Percentiles rank a stretch among this genome's conserved stretches.
Evolutionary conservation across 164 flowering plant genomes (phyloP).

Genomic region (grape (Vitis vinifera)): DNA sequence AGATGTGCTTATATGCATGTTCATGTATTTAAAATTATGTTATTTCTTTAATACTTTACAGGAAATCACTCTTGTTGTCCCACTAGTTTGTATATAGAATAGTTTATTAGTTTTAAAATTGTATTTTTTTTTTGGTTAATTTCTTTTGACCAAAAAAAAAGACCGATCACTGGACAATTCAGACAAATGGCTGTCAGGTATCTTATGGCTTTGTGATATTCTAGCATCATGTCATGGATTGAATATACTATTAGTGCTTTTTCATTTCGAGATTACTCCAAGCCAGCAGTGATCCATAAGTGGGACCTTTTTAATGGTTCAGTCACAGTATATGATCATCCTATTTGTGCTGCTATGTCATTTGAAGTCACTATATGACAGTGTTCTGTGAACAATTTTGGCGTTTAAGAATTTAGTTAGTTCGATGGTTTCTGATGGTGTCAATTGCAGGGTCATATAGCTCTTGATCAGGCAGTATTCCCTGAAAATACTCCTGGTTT

Average conservation of each 20-base stretch:
- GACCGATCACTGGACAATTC: too few species aligned
- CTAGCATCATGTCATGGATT: neutral
- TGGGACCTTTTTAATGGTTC: neutral
- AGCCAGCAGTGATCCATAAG: neutral
- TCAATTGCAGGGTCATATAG: slow-evolving; percentile 88
- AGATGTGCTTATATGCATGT: too few species aligned
- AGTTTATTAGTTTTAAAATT: too few species aligned
- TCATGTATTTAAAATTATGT: too few species aligned
- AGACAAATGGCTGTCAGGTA: neutral
- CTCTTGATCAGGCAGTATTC: slow-evolving; percentile 92
- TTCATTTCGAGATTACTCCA: neutral
- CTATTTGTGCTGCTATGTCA: neutral
- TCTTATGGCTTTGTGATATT: neutral
- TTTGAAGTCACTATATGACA: neutral
- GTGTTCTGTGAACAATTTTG: neutral
- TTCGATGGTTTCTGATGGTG: slow-evolving; percentile 8
- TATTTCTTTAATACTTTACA: neutral
- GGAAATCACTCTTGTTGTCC: neutral
- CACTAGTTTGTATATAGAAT: neutral
- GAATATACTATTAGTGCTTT: neutral
- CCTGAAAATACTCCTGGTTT: slow-evolving; percentile 96
- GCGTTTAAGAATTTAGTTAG: neutral
- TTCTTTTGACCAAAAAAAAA: too few species aligned
- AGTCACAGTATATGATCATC: neutral
- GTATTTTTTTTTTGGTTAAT: neutral